phyloP scores from a whole-genome alignment of 169 alveolate genomes.

The Babesia divergens region DNA sequence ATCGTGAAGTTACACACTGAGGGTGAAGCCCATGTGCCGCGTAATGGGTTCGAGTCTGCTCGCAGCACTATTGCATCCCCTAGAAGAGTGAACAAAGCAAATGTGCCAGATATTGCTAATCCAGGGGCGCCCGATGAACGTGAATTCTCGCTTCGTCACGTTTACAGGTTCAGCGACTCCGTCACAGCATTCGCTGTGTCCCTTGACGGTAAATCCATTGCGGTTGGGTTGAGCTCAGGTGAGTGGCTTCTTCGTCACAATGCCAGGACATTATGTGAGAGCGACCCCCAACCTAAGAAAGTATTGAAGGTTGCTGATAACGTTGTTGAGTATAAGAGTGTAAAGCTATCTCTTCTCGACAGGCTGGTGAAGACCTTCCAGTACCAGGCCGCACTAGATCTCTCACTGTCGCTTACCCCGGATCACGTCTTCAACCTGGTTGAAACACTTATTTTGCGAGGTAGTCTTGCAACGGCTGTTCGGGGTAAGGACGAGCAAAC shows the following conservation, averaged over 20 bases:
- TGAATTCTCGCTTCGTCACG: slow-evolving; percentile 10
- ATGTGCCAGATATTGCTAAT: too few relatives aligned
- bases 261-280: neutral
- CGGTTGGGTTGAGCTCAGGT: slow-evolving; percentile 43
- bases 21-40: neutral
- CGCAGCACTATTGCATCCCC: neutral
- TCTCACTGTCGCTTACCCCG: slow-evolving; percentile 54
- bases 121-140: neutral
- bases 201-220: slow-evolving; percentile 18
- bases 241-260: slow-evolving; percentile 49
- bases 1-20: neutral
- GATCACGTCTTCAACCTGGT: slow-evolving; percentile 59
- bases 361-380: slow-evolving; percentile 60
- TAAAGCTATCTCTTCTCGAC: slow-evolving; percentile 46
- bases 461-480: slow-evolving; percentile 59
- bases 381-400: slow-evolving; percentile 64
- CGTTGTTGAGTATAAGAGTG: slow-evolving; percentile 36
- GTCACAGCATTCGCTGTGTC: slow-evolving; percentile 42
- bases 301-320: slow-evolving; percentile 2
- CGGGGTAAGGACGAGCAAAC: slow-evolving; percentile 58
- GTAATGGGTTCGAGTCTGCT: neutral
- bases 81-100: neutral
- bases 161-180: slow-evolving; percentile 26
- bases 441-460: slow-evolving; percentile 50
- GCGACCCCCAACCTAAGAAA: neutral